phyloP scores from a whole-genome alignment of 306 rosid genomes.

The Boehmeria nivea region DNA sequence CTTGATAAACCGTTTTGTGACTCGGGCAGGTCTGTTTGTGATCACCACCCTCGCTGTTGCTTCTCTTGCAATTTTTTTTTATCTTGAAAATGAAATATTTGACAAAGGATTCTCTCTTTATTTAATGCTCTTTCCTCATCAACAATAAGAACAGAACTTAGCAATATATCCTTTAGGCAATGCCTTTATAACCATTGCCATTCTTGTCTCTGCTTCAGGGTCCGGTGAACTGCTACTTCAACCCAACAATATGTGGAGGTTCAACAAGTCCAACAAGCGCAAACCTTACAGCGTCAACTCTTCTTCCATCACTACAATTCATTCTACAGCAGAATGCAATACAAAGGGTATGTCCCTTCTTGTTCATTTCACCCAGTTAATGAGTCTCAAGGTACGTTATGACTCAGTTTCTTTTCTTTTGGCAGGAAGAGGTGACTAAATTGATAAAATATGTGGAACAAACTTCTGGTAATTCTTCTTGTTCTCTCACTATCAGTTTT shows the following conservation, averaged over 20 bases:
- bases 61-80: too few relatives aligned
- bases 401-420: slow-evolving; percentile 16
- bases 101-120: too few relatives aligned
- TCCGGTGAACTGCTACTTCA: slow-evolving; percentile 42
- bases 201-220: slow-evolving; percentile 67
- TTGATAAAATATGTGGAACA: slow-evolving; percentile 81
- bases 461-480: slow-evolving; percentile 54
- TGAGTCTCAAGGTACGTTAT: slow-evolving; percentile 7
- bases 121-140: slow-evolving; percentile 22
- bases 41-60: neutral
- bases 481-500: neutral
- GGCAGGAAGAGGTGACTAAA: slow-evolving; percentile 80
- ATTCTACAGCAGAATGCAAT: slow-evolving; percentile 72
- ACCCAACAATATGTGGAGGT: slow-evolving; percentile 44
- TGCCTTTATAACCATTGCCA: slow-evolving; percentile 39
- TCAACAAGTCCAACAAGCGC: slow-evolving; percentile 46
- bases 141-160: slow-evolving; percentile 21
- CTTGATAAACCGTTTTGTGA: neutral
- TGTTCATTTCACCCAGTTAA: slow-evolving; percentile 1
- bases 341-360: slow-evolving; percentile 60
- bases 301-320: slow-evolving; percentile 66
- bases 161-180: too few relatives aligned
- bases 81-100: too few relatives aligned
- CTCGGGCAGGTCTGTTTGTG: neutral
- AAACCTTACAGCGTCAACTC: slow-evolving; percentile 34